These are phyloP conservation scores for Pseudogymnoascus sp. DNA, from an alignment of 2,329 filamentous ascomycete genomes.

Conservation along the genomic window DNA sequence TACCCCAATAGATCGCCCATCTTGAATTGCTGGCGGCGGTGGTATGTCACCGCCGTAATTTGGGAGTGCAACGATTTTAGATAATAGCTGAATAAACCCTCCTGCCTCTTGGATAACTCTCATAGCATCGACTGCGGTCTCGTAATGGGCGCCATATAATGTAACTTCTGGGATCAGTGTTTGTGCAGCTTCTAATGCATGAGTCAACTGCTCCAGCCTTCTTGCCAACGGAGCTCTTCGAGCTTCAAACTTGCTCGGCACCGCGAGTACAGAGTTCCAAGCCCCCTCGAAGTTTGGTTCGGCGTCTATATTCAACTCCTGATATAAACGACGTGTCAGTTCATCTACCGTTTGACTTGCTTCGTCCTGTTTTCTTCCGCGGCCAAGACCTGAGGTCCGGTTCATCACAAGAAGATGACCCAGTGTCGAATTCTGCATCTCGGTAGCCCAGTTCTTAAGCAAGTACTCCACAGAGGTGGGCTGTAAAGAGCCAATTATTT, in stretches of 20 bases:
- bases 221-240: not conserved
- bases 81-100: not conserved
- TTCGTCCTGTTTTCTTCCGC: not conserved
- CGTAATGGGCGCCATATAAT: not conserved
- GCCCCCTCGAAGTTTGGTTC: not conserved
- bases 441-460: not conserved
- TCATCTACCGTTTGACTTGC: not conserved
- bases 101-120: not conserved
- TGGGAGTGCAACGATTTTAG: not conserved
- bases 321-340: not conserved
- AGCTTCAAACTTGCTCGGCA: not conserved
- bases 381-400: not conserved
- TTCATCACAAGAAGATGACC: not conserved
- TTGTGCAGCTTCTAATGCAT: not conserved
- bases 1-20: not conserved
- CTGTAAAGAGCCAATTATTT: not conserved
- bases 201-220: not conserved
- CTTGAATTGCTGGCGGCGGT: not conserved
- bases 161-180: not conserved
- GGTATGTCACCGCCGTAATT: not conserved
- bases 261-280: not conserved
- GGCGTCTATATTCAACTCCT: not conserved
- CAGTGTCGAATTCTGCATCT: not conserved
- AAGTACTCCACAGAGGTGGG: not conserved
- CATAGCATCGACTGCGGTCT: not conserved